Evolutionary conservation across 176 grass and related monocot species (phyloP), one percentile per base, ranked within the genome.

Genomic region (Raddia distichophylla): DNA sequence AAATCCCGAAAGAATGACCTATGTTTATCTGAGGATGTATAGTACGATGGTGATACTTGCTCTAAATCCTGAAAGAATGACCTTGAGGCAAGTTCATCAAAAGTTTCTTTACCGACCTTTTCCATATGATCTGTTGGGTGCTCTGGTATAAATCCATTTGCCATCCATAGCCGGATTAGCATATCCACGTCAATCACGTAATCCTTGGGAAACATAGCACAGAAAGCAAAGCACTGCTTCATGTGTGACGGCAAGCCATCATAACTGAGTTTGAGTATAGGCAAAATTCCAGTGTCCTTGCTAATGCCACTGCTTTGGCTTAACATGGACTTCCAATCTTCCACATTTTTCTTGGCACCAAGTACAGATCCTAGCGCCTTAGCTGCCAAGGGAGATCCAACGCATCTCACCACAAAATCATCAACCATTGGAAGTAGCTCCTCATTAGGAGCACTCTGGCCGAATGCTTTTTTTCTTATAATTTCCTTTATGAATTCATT

Each of bases 161-260:
- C 75, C 75, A 85, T 85, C 75, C 83, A 85, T 1, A 86, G 8
- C 2, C 48, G 67, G 4, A 86, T 86, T 6, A 79, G 6, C 66
- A 9, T 65, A 6, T 73, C 34, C 5, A 65, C 75, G 34, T 77
- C 32, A 53, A 62, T 67, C 10, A 7, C 69, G 2, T 70, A 43
- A 45, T 78, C 12, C 6, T 60, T 69, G 6, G 59, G 16, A 50
- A 85, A 78, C 19, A 66, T 42, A 18, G 76, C 43, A 51, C 76
- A 77, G 14, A 47, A 37, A 2, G 60, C 74, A 59, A 76, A 76
- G 12, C 74, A 76, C 8, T 69, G 82, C 6, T 45, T 85, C 27
- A 59, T 65, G 44, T 85, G 62, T 9, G 18, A 8, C 1, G 63
- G 63, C 5, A 76, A 60, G 13, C 15, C 56, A 6, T 80, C 54